Conservation (phyloP, 805 yeast genomes). For the Brettanomyces sp. region DNA sequence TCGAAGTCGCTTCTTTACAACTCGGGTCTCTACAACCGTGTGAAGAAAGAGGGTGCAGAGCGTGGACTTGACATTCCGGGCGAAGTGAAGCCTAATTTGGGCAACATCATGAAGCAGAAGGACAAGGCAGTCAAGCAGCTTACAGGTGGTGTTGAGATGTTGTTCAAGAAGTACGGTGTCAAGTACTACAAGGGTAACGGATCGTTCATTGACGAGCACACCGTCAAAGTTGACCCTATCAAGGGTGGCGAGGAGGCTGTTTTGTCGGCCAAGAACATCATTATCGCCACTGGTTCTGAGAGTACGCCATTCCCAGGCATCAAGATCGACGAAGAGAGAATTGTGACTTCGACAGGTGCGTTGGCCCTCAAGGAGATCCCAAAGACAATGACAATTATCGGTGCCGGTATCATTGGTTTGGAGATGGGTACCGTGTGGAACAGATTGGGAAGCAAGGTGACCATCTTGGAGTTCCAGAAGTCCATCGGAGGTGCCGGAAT, state of each 20-base stretch:
- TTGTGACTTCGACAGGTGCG: constrained; percentile 93
- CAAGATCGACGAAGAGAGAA: constrained; percentile 91
- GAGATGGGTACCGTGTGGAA: constrained; percentile 99
- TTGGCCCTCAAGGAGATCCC: constrained; percentile 82
- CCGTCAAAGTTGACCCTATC: constrained; percentile 70
- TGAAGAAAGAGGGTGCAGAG: constrained; percentile 69
- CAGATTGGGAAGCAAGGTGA: constrained; percentile 91
- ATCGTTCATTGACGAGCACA: constrained; percentile 73
- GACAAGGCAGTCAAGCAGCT: constrained; percentile 81
- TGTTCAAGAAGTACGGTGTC: constrained; percentile 92
- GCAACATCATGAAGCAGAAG: constrained; percentile 81
- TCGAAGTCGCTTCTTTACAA: constrained; percentile 93
- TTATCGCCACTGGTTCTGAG: constrained; percentile 98
- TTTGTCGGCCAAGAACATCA: constrained; percentile 76
- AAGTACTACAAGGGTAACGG: constrained; percentile 92
- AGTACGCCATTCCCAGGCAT: constrained; percentile 99
- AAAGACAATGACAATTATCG: constrained; percentile 83
- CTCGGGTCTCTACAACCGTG: constrained; percentile 85
- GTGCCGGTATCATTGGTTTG: constrained; percentile 99
- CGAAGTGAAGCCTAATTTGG: constrained; percentile 68
- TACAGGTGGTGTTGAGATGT: constrained; percentile 89
- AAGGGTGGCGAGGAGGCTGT: constrained; percentile 72
- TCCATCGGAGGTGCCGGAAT: constrained; percentile 98
- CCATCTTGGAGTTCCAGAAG: constrained; percentile 82
- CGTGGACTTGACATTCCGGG: constrained; percentile 82